These are phyloP conservation scores for Parathielavia hyrcaniae DNA, from an alignment of 495 filamentous ascomycete genomes.

Conservation along the genomic window DNA sequence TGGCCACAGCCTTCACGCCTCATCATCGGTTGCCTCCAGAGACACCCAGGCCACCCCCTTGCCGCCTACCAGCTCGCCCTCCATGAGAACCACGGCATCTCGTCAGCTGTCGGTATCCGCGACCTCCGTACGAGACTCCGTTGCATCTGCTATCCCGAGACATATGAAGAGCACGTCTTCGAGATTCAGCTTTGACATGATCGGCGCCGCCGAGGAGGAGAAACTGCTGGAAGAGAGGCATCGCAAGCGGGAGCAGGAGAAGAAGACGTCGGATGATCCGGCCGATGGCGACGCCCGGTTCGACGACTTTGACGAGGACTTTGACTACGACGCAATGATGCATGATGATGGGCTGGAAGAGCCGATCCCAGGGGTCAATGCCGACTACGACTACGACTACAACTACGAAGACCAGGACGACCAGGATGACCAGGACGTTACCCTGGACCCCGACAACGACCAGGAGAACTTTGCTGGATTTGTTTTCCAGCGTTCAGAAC, in stretches of 20 bases:
- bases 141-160: constrained; percentile 53
- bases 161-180: constrained; percentile 84
- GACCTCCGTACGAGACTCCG: constrained; percentile 37
- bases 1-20: constrained; percentile 23
- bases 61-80: constrained; percentile 17
- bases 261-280: constrained; percentile 34
- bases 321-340: constrained; percentile 63
- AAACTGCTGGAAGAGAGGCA: constrained; percentile 80
- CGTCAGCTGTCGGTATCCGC: constrained; percentile 37
- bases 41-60: constrained; percentile 22
- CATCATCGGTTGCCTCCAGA: constrained; percentile 33
- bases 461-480: constrained; percentile 52
- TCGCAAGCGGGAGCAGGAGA: constrained; percentile 60
- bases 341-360: constrained; percentile 71
- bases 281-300: constrained; percentile 38
- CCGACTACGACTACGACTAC: constrained; percentile 52
- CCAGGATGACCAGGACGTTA: constrained; percentile 25
- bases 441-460: constrained; percentile 41
- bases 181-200: constrained; percentile 88
- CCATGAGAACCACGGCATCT: constrained; percentile 27
- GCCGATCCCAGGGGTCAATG: constrained; percentile 67
- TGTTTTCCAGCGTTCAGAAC: constrained; percentile 47
- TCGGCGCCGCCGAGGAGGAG: constrained; percentile 74
- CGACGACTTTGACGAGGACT: constrained; percentile 64
- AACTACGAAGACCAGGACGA: constrained; percentile 30